Evolutionary conservation across 768 basidiomycete species (phyloP), one percentile per base, ranked within the genome.

Genomic region (Lactifluus hygrophoroides): DNA sequence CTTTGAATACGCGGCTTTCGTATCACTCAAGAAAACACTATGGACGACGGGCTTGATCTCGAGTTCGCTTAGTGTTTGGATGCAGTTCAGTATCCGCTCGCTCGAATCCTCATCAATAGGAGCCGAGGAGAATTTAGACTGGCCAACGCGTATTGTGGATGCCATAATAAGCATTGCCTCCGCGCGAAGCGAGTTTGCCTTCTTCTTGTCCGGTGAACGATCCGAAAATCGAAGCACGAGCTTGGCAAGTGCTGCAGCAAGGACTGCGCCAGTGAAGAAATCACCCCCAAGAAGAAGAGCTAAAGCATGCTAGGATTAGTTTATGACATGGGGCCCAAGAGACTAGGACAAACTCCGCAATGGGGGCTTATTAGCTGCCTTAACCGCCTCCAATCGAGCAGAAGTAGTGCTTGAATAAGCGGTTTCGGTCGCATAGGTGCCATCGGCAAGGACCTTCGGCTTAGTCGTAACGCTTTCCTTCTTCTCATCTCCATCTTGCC

Each of bases 121-220:
- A 1, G 85, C 86, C 0, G 90, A 84, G 44, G 88, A 89, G 65
- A 95, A 94, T 69, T 94, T 95, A 54, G 93, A 94, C 73, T 98
- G 95, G 37, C 96, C 96, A 55, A 97, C 91, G 48, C 96, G 92
- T 68, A 98, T 90, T 69, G 94, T 79, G 9, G 94, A 96, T 1
- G 94, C 86, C 96, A 99, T 97, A 69, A 98, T 92, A 54, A 99
- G 79, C 90, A 99, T 97, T 5, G 90, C 85, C 79, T 99, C 94
- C 13, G 96, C 96, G 28, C 88, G 81, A 6, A 97, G 73, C 6
- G 81, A 73, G 66, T 99, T 95, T 43, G 77, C 73, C 37, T 75
- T 67, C 28, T 78, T 74, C 45, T 74, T 70, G 61, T 86, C 82
- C n/a, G 69, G 69, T 13, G 69, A 67, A 51, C 84, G 65, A 54